Conservation (phyloP, 2,329 filamentous ascomycete species). For the Thielaviopsis ethacetica region DNA sequence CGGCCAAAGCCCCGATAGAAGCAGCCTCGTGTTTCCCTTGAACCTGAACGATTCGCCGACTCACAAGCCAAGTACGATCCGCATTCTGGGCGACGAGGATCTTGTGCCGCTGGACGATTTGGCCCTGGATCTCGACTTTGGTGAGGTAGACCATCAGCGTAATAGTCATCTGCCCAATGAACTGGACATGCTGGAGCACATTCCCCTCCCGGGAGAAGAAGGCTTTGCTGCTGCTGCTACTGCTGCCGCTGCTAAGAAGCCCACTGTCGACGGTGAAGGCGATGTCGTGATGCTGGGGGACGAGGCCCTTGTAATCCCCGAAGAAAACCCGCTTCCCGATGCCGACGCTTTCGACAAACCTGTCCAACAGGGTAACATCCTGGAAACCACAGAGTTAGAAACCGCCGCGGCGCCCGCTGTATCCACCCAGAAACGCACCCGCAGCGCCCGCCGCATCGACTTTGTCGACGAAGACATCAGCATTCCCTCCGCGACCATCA, state of each 20-base stretch:
- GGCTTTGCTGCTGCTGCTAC: background rate
- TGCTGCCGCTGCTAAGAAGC: slow-evolving; percentile 11
- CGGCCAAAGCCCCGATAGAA: slow-evolving; percentile 5
- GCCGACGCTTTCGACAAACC: slow-evolving; percentile 20
- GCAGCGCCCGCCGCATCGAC: slow-evolving; percentile 15
- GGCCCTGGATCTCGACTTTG: slow-evolving; percentile 11
- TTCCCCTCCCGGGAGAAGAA: background rate
- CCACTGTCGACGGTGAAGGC: slow-evolving; percentile 15
- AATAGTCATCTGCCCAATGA: background rate
- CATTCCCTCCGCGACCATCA: slow-evolving; percentile 18
- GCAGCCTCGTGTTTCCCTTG: slow-evolving; percentile 3
- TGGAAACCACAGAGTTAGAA: slow-evolving; percentile 14
- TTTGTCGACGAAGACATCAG: slow-evolving; percentile 18
- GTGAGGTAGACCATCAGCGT: background rate
- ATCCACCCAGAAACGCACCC: slow-evolving; percentile 5
- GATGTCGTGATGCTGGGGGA: slow-evolving; percentile 15
- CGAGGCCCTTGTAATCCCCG: slow-evolving; percentile 22
- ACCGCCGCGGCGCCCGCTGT: no score
- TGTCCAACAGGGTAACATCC: slow-evolving; percentile 7
- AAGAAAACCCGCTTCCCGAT: slow-evolving; percentile 23
- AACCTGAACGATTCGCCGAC: background rate
- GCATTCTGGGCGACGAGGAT: slow-evolving; percentile 12
- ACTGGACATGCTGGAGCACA: background rate
- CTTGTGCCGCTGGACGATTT: slow-evolving; percentile 13
- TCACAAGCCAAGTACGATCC: slow-evolving; percentile 1